Conservation (phyloP, 495 filamentous ascomycete species). For the Penicillium subrubescens region DNA sequence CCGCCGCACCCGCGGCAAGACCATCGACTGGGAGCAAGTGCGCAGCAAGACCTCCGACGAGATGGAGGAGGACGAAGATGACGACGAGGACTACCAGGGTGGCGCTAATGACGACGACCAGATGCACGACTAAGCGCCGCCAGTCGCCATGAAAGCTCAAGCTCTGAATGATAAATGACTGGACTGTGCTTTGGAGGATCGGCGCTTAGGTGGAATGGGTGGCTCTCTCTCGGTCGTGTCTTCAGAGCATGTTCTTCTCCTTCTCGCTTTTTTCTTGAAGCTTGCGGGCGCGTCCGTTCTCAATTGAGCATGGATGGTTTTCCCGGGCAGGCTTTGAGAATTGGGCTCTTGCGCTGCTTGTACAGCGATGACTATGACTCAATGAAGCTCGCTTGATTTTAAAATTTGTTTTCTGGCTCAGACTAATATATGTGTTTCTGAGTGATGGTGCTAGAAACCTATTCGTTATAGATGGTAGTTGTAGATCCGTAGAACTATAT, state of each 20-base stretch:
- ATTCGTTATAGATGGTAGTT: not conserved
- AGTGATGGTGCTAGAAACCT: not conserved
- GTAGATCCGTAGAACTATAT: not conserved
- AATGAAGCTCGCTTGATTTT: slow-evolving; percentile 15
- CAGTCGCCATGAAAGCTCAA: slow-evolving; percentile 15
- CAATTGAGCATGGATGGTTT: not conserved
- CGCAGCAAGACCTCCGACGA: slow-evolving; percentile 60
- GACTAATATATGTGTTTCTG: not conserved
- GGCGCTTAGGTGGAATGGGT: slow-evolving; percentile 22
- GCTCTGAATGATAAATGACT: slow-evolving; percentile 18
- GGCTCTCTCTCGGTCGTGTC: slow-evolving; percentile 9
- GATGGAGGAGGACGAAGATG: slow-evolving; percentile 77
- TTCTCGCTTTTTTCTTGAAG: not conserved
- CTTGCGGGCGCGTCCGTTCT: not conserved
- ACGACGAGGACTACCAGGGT: slow-evolving; percentile 63
- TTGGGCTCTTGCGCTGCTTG: not conserved
- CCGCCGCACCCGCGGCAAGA: slow-evolving; percentile 82
- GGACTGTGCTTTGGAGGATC: slow-evolving; percentile 19
- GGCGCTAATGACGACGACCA: slow-evolving; percentile 37
- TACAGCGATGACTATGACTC: slow-evolving; percentile 23
- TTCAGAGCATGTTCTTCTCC: slow-evolving; percentile 1
- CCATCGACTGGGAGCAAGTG: slow-evolving; percentile 81
- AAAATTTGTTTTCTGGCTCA: not conserved
- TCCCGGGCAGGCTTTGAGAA: not conserved
- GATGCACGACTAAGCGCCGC: slow-evolving; percentile 45